A percentile compares a stretch with the other conserved stretches of the same genome.
These are phyloP conservation scores for Puccinia horiana DNA, from an alignment of 1,284 basidiomycete species.

Conservation along the genomic window DNA sequence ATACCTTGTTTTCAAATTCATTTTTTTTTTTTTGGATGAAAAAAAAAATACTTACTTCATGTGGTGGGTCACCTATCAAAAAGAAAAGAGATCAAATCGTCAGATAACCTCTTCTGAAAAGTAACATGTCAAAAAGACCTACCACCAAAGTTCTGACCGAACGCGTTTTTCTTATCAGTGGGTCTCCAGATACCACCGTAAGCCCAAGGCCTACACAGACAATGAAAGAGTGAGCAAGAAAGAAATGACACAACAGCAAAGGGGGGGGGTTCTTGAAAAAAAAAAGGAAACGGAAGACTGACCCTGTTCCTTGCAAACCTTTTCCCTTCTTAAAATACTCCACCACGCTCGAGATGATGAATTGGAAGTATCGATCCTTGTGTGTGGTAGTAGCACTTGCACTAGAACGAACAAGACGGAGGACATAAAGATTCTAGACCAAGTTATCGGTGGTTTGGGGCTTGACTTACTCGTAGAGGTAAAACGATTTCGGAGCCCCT, in stretches of 20 bases:
- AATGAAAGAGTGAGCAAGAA: too few species aligned
- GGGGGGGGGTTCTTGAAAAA: neutral
- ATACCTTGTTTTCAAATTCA: neutral
- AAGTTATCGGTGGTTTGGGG: neutral
- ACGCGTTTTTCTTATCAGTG: slow-evolving; percentile 51
- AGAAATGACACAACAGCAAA: neutral
- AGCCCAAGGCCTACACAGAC: slow-evolving; percentile 51
- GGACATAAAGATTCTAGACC: neutral
- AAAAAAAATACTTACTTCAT: slow-evolving; percentile 13
- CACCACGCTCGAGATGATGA: slow-evolving; percentile 50
- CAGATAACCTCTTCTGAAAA: neutral
- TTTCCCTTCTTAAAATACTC: slow-evolving; percentile 49
- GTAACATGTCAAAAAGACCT: slow-evolving; percentile 46
- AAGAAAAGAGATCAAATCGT: neutral
- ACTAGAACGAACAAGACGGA: slow-evolving; percentile 30
- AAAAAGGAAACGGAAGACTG: neutral
- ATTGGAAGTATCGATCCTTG: slow-evolving; percentile 52
- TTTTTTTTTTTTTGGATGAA: neutral
- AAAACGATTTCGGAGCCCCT: slow-evolving; percentile 38
- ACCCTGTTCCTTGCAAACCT: slow-evolving; percentile 46
- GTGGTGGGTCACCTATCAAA: slow-evolving; percentile 41
- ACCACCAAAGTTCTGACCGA: slow-evolving; percentile 52
- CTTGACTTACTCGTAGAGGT: slow-evolving; percentile 40
- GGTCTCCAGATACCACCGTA: slow-evolving; percentile 53
- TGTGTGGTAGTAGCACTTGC: slow-evolving; percentile 51